Conservation (phyloP, 2,329 filamentous ascomycete species). For the Xylariomycetidae sp. region DNA sequence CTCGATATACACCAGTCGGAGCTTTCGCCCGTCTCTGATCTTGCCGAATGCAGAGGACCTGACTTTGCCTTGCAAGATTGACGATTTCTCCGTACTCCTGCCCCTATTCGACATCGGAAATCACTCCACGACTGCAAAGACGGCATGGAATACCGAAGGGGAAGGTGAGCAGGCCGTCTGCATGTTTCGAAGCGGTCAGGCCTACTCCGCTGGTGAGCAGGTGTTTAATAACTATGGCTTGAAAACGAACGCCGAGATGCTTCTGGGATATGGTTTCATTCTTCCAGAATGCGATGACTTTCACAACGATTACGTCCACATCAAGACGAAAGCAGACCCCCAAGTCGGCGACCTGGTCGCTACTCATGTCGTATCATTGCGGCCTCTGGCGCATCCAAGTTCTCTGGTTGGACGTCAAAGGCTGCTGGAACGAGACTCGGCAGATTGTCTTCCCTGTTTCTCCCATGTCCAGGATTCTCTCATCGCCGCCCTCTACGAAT, state of each 20-base stretch:
- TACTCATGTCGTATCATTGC: conserved; percentile 44
- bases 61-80: conserved; percentile 35
- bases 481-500: conserved; percentile 44
- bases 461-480: conserved; percentile 49
- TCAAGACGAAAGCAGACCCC: conserved; percentile 40
- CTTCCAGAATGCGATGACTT: conserved; percentile 41
- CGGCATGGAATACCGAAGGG: conserved; percentile 50
- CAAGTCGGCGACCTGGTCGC: conserved; percentile 21
- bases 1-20: conserved; percentile 60
- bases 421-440: conserved; percentile 28
- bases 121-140: conserved; percentile 56
- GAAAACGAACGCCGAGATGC: conserved; percentile 69
- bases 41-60: conserved; percentile 34
- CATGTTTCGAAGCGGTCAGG: conserved; percentile 36
- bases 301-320: conserved; percentile 58
- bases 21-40: conserved; percentile 58
- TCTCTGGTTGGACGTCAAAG: conserved; percentile 42
- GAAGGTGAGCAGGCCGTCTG: conserved; percentile 33
- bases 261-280: conserved; percentile 61
- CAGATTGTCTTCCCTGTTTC: conserved; percentile 36
- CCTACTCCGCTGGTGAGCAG: conserved; percentile 48
- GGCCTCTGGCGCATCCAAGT: conserved; percentile 41
- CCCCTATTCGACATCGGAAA: conserved; percentile 71
- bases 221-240: conserved; percentile 60
- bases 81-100: conserved; percentile 64